Evolutionary conservation across 495 filamentous ascomycete genomes (phyloP).

Genomic region (Cenococcum geophilum): DNA sequence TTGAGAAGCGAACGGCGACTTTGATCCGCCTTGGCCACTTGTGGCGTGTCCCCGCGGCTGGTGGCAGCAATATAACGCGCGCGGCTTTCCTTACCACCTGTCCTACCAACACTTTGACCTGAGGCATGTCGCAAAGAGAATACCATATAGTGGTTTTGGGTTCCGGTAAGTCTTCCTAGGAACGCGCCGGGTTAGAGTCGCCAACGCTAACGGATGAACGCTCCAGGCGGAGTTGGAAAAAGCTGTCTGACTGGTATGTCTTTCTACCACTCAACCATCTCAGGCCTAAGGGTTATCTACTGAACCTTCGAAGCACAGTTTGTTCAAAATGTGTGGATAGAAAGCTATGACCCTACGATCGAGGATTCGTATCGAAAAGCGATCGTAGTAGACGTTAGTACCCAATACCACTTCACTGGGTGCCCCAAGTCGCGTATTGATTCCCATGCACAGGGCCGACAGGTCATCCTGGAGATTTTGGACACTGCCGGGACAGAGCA

Average conservation of each 20-base stretch:
- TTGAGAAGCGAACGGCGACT: conserved; percentile 24
- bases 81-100: conserved; percentile 4
- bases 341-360: conserved; percentile 97
- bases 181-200: neutral
- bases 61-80: conserved; percentile 10
- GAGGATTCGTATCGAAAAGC: conserved; percentile 97
- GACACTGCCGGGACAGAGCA: conserved; percentile 98
- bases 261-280: conserved; percentile 12
- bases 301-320: conserved; percentile 71
- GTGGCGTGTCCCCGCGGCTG: conserved; percentile 17
- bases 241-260: conserved; percentile 93
- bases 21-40: conserved; percentile 19
- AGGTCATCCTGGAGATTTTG: conserved; percentile 94
- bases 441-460: conserved; percentile 61
- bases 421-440: neutral
- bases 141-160: conserved; percentile 90
- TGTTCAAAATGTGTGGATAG: conserved; percentile 98
- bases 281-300: conserved; percentile 1
- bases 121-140: conserved; percentile 45
- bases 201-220: conserved; percentile 1
- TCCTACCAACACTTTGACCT: neutral
- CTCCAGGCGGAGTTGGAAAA: conserved; percentile 88
- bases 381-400: conserved; percentile 84
- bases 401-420: neutral
- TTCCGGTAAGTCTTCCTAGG: conserved; percentile 53